phyloP scores from a whole-genome alignment of 768 basidiomycete species.

The Tulasnella sp. region DNA sequence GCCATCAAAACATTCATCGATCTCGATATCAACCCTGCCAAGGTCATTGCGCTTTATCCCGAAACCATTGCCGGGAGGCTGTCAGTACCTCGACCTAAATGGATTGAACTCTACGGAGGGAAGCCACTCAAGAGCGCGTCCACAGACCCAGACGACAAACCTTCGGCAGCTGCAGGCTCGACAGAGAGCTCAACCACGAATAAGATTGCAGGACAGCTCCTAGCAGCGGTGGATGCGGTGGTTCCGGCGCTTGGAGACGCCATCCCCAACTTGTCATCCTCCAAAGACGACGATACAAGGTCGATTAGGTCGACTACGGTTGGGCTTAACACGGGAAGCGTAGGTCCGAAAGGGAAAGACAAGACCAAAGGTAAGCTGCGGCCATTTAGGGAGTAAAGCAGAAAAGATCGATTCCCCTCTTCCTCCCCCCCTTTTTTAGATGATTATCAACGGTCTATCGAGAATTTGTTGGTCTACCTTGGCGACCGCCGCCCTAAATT shows the following conservation, averaged over 20 bases:
- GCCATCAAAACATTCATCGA: slow-evolving; percentile 88
- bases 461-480: slow-evolving; percentile 84
- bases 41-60: slow-evolving; percentile 88
- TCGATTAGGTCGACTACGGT: slow-evolving; percentile 49
- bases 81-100: slow-evolving; percentile 64
- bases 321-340: slow-evolving; percentile 5
- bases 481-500: slow-evolving; percentile 90
- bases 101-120: slow-evolving; percentile 87
- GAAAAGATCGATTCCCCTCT: too few relatives aligned
- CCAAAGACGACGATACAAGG: slow-evolving; percentile 61
- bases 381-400: not conserved
- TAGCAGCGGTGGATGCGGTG: slow-evolving; percentile 60
- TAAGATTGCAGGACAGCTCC: slow-evolving; percentile 57
- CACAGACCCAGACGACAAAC: slow-evolving; percentile 41
- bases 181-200: slow-evolving; percentile 37
- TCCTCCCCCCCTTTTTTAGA: slow-evolving; percentile 46
- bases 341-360: slow-evolving; percentile 44
- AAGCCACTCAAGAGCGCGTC: slow-evolving; percentile 46
- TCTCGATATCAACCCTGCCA: slow-evolving; percentile 90
- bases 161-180: slow-evolving; percentile 42
- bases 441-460: slow-evolving; percentile 71
- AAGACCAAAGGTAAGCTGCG: slow-evolving; percentile 41
- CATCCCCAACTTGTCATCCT: slow-evolving; percentile 9
- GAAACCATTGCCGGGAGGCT: slow-evolving; percentile 79
- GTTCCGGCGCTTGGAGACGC: slow-evolving; percentile 44